Evolutionary conservation across 805 yeast species (phyloP).

Genomic region (Wickerhamiella parazyma): DNA sequence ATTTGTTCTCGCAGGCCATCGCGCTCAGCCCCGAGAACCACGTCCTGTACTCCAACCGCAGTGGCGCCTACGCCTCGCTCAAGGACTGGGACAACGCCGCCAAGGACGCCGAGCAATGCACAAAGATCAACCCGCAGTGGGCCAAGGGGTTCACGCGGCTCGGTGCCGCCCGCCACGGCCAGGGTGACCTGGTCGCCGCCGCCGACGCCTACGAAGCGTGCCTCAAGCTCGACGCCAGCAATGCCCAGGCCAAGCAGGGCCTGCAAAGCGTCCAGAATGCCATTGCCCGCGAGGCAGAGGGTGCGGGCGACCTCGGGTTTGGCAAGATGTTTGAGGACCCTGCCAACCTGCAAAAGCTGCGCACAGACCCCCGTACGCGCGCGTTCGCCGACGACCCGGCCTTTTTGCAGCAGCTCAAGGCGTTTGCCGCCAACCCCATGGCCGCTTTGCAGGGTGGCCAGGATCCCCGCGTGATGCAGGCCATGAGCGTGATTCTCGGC

Average conservation of each 20-base stretch:
- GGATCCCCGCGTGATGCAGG: constrained; percentile 80
- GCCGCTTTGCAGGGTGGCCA: constrained; percentile 46
- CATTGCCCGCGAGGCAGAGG: constrained; percentile 34
- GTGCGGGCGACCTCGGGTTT: constrained; percentile 51
- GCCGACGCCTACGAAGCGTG: constrained; percentile 61
- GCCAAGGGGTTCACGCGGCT: constrained; percentile 90
- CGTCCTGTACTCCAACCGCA: constrained; percentile 84
- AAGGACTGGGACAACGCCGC: constrained; percentile 62
- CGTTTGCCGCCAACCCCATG: constrained; percentile 52
- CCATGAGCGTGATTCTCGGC: constrained; percentile 77
- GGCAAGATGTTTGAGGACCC: constrained; percentile 74
- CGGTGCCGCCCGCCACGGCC: constrained; percentile 87
- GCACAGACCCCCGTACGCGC: constrained; percentile 73
- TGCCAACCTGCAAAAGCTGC: constrained; percentile 56
- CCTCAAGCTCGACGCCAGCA: constrained; percentile 61
- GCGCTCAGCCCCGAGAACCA: constrained; percentile 70
- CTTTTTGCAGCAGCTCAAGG: constrained; percentile 52
- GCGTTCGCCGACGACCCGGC: constrained; percentile 79
- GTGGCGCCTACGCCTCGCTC: constrained; percentile 77
- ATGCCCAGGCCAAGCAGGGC: constrained; percentile 81
- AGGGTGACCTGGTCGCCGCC: constrained; percentile 67
- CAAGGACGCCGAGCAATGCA: constrained; percentile 73
- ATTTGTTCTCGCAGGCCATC: constrained; percentile 72
- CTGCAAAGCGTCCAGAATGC: constrained; percentile 55
- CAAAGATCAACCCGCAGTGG: constrained; percentile 73